Evolutionary conservation across 1,139 yeast genomes (phyloP).

Genomic region (Groenewaldozyma sp.): DNA sequence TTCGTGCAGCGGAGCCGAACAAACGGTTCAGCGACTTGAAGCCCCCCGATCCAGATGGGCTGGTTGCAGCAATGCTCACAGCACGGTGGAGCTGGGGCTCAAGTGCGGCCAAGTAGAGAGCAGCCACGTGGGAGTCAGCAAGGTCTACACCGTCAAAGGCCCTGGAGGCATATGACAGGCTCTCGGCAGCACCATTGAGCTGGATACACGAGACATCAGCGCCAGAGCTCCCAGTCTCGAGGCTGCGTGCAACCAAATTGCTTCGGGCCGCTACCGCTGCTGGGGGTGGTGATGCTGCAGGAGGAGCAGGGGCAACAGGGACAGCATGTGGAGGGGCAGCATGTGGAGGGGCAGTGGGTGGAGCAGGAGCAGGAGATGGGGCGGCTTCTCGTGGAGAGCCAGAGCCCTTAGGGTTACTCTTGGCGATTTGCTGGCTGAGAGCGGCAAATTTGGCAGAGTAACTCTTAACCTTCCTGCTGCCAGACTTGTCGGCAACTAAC

Average conservation of each 20-base stretch:
- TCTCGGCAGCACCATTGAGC: neutral
- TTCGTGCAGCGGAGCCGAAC: neutral
- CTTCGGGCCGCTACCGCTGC: no score
- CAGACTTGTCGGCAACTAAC: neutral
- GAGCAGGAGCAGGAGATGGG: no score
- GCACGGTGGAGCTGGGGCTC: conserved; percentile 1
- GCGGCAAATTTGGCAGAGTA: neutral
- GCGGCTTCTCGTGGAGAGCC: no score
- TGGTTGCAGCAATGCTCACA: neutral
- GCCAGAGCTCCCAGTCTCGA: no score
- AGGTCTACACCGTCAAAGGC: neutral
- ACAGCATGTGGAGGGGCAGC: no score
- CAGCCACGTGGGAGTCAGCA: neutral
- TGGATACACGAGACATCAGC: neutral
- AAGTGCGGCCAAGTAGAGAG: neutral
- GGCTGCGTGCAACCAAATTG: no score
- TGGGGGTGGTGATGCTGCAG: no score
- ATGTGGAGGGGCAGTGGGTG: no score
- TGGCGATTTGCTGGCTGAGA: neutral
- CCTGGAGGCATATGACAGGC: neutral
- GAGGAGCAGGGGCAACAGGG: no score
- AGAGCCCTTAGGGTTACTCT: no score
- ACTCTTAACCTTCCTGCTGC: neutral
- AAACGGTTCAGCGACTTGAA: neutral
- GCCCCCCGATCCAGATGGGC: conserved; percentile 2